Evolutionary conservation across 2,329 filamentous ascomycete genomes (phyloP).

Genomic region (Cladophialophora yegresii): DNA sequence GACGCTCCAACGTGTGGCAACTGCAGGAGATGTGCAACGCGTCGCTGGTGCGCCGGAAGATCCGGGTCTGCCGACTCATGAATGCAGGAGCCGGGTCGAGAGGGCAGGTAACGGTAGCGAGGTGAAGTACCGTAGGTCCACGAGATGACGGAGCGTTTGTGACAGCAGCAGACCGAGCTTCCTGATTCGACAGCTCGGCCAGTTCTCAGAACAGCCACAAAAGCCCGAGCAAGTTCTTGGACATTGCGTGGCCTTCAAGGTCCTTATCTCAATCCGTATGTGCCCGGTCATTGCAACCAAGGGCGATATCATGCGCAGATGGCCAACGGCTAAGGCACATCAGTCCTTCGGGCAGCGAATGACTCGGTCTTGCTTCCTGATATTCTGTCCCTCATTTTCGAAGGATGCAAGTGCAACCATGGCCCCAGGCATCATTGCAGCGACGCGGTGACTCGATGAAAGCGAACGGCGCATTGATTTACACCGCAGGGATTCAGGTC

Average conservation of each 20-base stretch:
- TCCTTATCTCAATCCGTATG: slow-evolving; percentile 3
- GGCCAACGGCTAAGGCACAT: neutral
- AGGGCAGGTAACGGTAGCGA: neutral
- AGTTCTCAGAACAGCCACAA: neutral
- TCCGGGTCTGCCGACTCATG: neutral
- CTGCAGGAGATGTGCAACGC: neutral
- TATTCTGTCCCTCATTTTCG: neutral
- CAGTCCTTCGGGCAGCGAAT: neutral
- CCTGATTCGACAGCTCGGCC: slow-evolving; percentile 12
- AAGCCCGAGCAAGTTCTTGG: slow-evolving; percentile 4
- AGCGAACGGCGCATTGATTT: neutral
- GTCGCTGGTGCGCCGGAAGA: neutral
- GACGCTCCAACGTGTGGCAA: neutral
- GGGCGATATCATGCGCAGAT: neutral
- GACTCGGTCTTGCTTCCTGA: neutral
- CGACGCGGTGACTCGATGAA: neutral
- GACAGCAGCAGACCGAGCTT: slow-evolving; percentile 7
- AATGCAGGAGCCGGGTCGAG: neutral
- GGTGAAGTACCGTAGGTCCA: neutral
- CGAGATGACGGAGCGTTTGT: neutral
- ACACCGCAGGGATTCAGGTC: neutral
- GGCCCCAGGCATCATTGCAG: slow-evolving; percentile 4
- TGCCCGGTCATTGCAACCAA: neutral
- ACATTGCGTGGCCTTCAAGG: slow-evolving; percentile 2
- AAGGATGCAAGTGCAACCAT: neutral